Evolutionary conservation across 768 basidiomycete genomes (phyloP), one percentile per base, ranked within the genome.

Genomic region (Nidula microcarpa): DNA sequence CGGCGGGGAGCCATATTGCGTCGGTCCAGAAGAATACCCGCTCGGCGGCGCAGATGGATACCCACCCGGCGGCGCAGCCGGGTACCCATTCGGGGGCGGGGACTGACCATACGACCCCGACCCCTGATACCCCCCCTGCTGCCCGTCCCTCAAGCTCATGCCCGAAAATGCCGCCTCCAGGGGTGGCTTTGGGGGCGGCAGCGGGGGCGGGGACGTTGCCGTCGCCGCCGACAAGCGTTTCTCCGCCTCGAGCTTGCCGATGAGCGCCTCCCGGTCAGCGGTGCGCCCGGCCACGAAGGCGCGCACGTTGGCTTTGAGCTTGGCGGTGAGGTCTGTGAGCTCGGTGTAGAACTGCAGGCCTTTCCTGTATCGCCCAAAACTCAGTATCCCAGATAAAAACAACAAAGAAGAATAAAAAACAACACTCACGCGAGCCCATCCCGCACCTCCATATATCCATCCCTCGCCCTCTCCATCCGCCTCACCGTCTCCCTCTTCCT

Each of bases 271-370:
- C 7, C 94, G 79, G 65, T 98, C 94, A 0, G 74, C 68, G 6
- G 75, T 79, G 32, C 96, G 77, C 14, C 78, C 73, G 0, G 77
- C 69, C 6, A 93, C 73, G 62, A 88, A 97, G 0, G 74, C 69
- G 48, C 76, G 80, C 2, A 82, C 79, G 52, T 84, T 85, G 4
- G 75, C 68, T 35, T 77, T 72, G 4, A 98, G 77, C 6, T 76
- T 79, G 0, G 70, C 61, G 9, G 84, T 75, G 36, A 95, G 68
- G 14, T 84, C 82, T 0, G 75, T 79, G 11, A 98, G 77, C 57
- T 95, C 91, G 5, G 75, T 77, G 65, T 99, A 98, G 69, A 96
- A 99, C 43, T 88, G 84, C 1, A 93, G 73, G 0, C 95, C 96
- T 65, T 94, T 95, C 10, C 91, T 94, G 65, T 57, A 58, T 10